phyloP scores from a whole-genome alignment of 169 alveolate genomes.

The Babesia gibsoni region DNA sequence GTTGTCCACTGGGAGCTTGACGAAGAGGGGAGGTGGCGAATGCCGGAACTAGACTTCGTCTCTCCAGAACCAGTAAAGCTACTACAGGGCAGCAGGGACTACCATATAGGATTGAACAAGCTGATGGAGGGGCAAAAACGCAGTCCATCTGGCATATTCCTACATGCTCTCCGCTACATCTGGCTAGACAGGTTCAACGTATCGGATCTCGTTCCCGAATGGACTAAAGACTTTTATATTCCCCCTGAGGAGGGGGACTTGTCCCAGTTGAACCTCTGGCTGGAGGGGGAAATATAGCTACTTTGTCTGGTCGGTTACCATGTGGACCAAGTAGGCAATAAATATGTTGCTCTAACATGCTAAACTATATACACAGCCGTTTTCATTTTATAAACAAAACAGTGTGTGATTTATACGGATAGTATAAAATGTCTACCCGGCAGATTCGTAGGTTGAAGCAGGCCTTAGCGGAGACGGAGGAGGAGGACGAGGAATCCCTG shows the following conservation, averaged over 20 bases:
- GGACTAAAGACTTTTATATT: constrained; percentile 46
- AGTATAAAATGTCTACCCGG: constrained; percentile 41
- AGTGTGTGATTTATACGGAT: background rate
- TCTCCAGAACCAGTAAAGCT: background rate
- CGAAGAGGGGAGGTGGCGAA: constrained; percentile 35
- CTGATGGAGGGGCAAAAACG: constrained; percentile 13
- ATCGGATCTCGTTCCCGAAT: constrained; percentile 31
- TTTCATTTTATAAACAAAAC: background rate
- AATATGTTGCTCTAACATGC: background rate
- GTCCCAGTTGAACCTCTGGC: constrained; percentile 7
- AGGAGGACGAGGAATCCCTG: background rate
- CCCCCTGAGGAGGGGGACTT: background rate
- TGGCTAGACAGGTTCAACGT: constrained; percentile 57
- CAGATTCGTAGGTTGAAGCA: constrained; percentile 45
- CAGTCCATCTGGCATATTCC: constrained; percentile 71
- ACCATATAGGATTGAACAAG: constrained; percentile 21
- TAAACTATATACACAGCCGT: background rate
- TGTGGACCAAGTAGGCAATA: background rate
- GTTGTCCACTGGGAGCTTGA: constrained; percentile 51
- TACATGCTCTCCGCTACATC: constrained; percentile 71
- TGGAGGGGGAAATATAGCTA: background rate
- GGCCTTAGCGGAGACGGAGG: constrained; percentile 8
- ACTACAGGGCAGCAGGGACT: background rate
- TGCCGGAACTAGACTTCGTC: constrained; percentile 13
- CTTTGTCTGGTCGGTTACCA: background rate